Base-by-base conservation (phyloP, 306 rosid species). In the Pyrus pyrifolia region DNA sequence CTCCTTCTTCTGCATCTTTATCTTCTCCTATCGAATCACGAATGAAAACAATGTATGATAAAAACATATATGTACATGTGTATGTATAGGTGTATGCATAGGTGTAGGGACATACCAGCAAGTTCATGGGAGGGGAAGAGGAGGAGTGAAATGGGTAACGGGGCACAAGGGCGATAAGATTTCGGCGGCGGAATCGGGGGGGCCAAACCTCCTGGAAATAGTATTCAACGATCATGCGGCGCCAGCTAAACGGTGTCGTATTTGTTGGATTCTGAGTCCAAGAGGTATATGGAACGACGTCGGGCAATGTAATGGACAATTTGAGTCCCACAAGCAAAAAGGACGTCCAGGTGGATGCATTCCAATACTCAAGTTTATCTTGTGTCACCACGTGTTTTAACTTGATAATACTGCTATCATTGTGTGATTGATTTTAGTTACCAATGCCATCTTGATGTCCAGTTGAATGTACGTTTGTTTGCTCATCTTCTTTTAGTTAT, bases 1-100 rank as follows among this genome's bases (percentile, higher is more conserved):
- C 49, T 84, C 87, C 67, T 83, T 87, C 87, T 71, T 86, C 69
- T 22, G 78, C 83, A 80, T 55, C 76, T 74, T 87, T 57, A 90
- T 58, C 86, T 82, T 89, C 71, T 83, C 88, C 95, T 91, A 38
- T 66, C 27, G 31, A 53, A 67, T 18, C 46, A 63, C 5, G 19
- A 55, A 61, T 0, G 42, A 15, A 62, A 35, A 49, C 22, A 63
- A 11, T 0, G 2, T 18, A 33, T 4, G 46, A 22, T 23, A n/a
- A 27, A 27, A 10, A 7, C 4, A n/a, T 55, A 55, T 40, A 18
- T 10, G 42, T 38, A 15, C 19, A 42, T 18, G 51, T 64, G 1
- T 18, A 31, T 4, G 33, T 13, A 19, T 8, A 23, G 14, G 29
- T 63, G 1, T 18, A 31, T 4, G n/a, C 7, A 19, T 9, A 23